Percentiles rank a stretch among this genome's conserved stretches.
Evolutionary conservation across 176 grass and related monocot genomes (phyloP).

Genomic region (Oryza meyeriana): DNA sequence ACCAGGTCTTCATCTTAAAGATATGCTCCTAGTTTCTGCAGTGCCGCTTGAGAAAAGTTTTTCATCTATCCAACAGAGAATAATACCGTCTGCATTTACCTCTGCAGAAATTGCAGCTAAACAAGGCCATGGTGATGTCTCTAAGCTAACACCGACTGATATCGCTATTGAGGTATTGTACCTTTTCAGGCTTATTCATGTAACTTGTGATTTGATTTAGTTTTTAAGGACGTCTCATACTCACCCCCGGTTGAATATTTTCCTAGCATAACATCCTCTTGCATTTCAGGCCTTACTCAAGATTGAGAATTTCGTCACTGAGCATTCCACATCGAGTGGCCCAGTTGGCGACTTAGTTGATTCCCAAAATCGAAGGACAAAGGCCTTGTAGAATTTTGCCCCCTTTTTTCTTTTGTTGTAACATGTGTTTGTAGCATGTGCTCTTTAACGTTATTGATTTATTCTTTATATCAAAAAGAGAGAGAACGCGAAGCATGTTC

Average conservation of each 20-base stretch:
- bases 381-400: conserved; percentile 5
- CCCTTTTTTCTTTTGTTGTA: background rate
- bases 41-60: background rate
- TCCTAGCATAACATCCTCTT: conserved; percentile 6
- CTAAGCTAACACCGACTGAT: conserved; percentile 61
- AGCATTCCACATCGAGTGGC: background rate
- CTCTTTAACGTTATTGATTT: background rate
- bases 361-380: background rate
- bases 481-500: background rate
- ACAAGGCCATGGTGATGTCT: conserved; percentile 70
- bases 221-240: background rate
- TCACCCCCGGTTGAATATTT: background rate
- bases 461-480: conserved; percentile 13
- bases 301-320: conserved; percentile 33
- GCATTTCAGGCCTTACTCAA: conserved; percentile 51
- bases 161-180: conserved; percentile 70
- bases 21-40: background rate
- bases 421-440: background rate
- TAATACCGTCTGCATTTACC: background rate
- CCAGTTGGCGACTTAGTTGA: conserved; percentile 8
- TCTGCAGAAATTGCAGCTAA: conserved; percentile 71
- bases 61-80: background rate
- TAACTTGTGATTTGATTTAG: background rate
- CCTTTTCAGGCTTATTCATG: background rate
- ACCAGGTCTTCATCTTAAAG: background rate